Conservation (phyloP, 2,329 filamentous ascomycete genomes). For the Calonectria fujianensis region DNA sequence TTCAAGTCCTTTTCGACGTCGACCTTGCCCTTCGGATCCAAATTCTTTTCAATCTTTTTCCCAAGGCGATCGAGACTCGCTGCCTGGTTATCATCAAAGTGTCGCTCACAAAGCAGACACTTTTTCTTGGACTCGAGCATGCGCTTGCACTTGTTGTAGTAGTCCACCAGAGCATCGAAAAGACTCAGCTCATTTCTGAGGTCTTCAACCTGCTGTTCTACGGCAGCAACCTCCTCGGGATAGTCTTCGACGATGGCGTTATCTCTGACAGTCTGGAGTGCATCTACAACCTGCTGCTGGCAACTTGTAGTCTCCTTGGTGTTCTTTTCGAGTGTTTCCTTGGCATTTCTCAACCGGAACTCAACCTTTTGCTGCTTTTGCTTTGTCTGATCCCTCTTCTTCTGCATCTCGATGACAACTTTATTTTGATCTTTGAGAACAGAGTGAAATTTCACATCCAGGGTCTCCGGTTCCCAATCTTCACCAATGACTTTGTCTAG, state of each 20-base stretch:
- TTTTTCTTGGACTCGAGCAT: conserved; percentile 80
- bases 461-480: conserved; percentile 80
- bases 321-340: conserved; percentile 79
- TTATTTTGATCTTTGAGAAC: conserved; percentile 75
- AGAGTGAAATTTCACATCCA: conserved; percentile 83
- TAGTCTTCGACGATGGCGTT: conserved; percentile 73
- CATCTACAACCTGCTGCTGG: conserved; percentile 73
- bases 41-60: conserved; percentile 78
- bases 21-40: conserved; percentile 77
- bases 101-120: conserved; percentile 85
- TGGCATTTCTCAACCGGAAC: conserved; percentile 80
- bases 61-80: conserved; percentile 78
- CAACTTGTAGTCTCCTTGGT: conserved; percentile 77
- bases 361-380: conserved; percentile 86
- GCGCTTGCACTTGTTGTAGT: conserved; percentile 81
- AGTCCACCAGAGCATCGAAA: conserved; percentile 81
- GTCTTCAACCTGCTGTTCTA: conserved; percentile 75
- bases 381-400: conserved; percentile 80
- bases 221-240: conserved; percentile 68
- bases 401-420: conserved; percentile 78
- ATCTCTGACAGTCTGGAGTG: conserved; percentile 67
- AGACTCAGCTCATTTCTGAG: conserved; percentile 81
- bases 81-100: conserved; percentile 76
- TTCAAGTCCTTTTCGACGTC: conserved; percentile 78
- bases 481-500: conserved; percentile 78